Base-by-base conservation (phyloP, 2,329 filamentous ascomycete genomes). In the Trichophyton verrucosum region DNA sequence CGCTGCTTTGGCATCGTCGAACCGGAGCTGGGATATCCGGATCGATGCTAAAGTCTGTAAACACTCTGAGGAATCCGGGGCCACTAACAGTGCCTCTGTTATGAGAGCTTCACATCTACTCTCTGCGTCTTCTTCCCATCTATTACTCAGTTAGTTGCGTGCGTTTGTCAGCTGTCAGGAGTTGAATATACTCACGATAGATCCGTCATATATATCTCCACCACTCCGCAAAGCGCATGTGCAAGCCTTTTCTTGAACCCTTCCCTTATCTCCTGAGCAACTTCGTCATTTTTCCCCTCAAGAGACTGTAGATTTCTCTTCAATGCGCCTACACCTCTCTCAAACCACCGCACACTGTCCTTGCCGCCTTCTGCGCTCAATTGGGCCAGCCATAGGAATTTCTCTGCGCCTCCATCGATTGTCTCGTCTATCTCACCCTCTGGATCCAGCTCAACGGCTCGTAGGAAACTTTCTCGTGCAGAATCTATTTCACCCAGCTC, bases 131-230 rank as follows among this genome's bases (percentile, higher is more conserved):
- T 86, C 84, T 75, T 96, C 91, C 89, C 82, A 86, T 59, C 79
- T 81, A 64, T 3, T 62, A 8, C 7, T 4, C 15, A 15, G 2
- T 55, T n/a, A 42, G 27, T 40, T 38, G 9, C 33, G 8, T 38
- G 9, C 2, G 9, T 13, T 38, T 3, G 4, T 1, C 33, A 3
- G 1, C 33, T 13, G 8, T 38, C 13, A 40, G 3, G n/a, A 20
- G 17, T 15, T 15, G 60, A 20, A 75, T 22, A 15, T 36, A 57
- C 77, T 72, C 83, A 94, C 68, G 88, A 94, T 68, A 97, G 77
- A 77, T 99, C 94, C 9, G 94, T 99, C 94, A 99, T 99, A 79
- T 96, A 99, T 57, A 99, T 90, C 77, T 99, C 94, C 5, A 89
- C 86, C 63, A 97, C 89, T 30, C 89, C 90, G 74, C 95, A 99